Conservation (phyloP, 2,329 filamentous ascomycete genomes). For the Coniella lustricola region DNA sequence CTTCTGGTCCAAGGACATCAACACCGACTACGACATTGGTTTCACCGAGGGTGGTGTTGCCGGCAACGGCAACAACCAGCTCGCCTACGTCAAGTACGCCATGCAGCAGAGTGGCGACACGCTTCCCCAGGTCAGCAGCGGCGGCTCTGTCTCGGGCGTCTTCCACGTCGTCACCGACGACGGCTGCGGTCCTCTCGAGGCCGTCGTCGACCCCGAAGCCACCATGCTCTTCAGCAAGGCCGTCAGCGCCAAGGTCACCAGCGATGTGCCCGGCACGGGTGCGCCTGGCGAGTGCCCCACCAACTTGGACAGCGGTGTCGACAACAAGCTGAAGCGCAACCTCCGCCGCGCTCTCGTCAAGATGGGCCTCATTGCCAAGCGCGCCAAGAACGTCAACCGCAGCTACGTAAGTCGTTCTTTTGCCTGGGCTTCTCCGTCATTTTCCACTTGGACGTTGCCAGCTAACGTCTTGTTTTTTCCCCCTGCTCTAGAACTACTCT, state of each 20-base stretch:
- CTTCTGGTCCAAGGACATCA: conserved; percentile 21
- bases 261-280: conserved; percentile 15
- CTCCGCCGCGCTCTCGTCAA: conserved; percentile 12
- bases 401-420: conserved; percentile 6
- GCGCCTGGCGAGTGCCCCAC: conserved; percentile 14
- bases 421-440: neutral
- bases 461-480: too few relatives aligned
- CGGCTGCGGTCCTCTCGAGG: conserved; percentile 32
- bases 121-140: conserved; percentile 32
- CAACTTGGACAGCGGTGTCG: conserved; percentile 5
- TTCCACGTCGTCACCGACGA: conserved; percentile 36
- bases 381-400: conserved; percentile 17
- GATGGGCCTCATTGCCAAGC: conserved; percentile 14
- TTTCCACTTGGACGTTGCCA: too few relatives aligned
- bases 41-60: conserved; percentile 8
- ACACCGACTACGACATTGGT: conserved; percentile 19
- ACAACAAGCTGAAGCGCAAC: conserved; percentile 7
- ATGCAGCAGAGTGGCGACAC: conserved; percentile 17
- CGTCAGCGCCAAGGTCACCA: conserved; percentile 14
- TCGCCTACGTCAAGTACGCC: conserved; percentile 1
- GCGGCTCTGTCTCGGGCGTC: conserved; percentile 25
- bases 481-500: neutral
- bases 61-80: conserved; percentile 10
- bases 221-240: conserved; percentile 19
- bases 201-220: conserved; percentile 32